Percentiles rank a stretch among this genome's conserved stretches.
Conservation (phyloP, 768 basidiomycete genomes). For the Agaricus blazei region DNA sequence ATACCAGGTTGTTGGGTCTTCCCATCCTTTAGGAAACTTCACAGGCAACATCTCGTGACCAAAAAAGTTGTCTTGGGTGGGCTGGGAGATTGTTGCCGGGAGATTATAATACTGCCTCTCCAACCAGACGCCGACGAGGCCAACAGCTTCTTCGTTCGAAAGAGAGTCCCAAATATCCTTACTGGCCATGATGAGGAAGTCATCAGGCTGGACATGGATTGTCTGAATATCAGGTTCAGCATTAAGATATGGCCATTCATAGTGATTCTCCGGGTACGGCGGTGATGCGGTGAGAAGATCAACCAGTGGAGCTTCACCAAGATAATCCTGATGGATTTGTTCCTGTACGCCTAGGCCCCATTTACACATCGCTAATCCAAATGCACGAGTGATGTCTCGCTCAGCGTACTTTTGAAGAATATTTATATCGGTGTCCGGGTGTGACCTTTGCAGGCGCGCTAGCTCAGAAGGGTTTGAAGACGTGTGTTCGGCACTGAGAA, state of each 20-base stretch:
- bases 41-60: conserved; percentile 23
- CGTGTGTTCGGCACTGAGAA: conserved; percentile 35
- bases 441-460: conserved; percentile 23
- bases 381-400: conserved; percentile 28
- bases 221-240: conserved; percentile 49
- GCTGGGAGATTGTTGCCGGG: not conserved
- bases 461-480: conserved; percentile 27
- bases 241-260: conserved; percentile 43
- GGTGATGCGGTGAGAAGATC: conserved; percentile 13
- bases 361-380: conserved; percentile 40
- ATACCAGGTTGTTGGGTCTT: conserved; percentile 31
- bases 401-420: conserved; percentile 17
- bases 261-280: conserved; percentile 16
- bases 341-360: conserved; percentile 34
- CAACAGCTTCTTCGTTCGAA: conserved; percentile 50
- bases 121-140: conserved; percentile 45
- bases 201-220: conserved; percentile 35
- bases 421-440: conserved; percentile 17
- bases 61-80: conserved; percentile 12
- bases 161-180: conserved; percentile 52
- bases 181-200: conserved; percentile 50
- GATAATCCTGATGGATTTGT: conserved; percentile 27
- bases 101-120: conserved; percentile 14
- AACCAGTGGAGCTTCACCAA: conserved; percentile 31
- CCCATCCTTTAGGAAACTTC: conserved; percentile 9